Conservation (phyloP, 306 rosid genomes). For the Rosa multiflora region DNA sequence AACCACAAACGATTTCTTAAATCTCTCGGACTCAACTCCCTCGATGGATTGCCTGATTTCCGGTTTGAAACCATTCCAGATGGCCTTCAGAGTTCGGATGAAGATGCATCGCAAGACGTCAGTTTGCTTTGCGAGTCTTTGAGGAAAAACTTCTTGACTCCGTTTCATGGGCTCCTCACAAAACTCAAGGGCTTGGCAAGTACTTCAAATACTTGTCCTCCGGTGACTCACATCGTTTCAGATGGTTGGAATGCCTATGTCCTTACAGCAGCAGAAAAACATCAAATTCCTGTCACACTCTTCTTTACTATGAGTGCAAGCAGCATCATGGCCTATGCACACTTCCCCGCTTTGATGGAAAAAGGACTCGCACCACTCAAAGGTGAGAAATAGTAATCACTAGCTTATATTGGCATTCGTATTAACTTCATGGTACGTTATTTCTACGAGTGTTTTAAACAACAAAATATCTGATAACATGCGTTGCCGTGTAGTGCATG, state of each 20-base stretch:
- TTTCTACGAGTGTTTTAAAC: not conserved
- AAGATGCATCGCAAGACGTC: not conserved
- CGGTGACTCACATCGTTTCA: constrained; percentile 6
- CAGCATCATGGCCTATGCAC: not conserved
- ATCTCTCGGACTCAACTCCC: constrained; percentile 2
- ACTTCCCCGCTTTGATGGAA: not conserved
- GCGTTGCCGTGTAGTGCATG: too few species aligned
- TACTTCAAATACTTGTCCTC: not conserved
- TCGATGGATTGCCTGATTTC: constrained; percentile 2
- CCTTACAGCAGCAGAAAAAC: constrained; percentile 2
- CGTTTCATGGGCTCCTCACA: not conserved
- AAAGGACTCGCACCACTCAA: constrained; percentile 17
- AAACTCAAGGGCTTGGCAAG: not conserved
- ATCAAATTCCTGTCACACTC: constrained; percentile 2
- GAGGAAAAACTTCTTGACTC: not conserved
- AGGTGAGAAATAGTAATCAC: constrained; percentile 6
- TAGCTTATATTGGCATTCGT: not conserved
- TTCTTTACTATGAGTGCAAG: not conserved
- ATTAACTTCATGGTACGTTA: not conserved
- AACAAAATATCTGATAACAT: too few species aligned
- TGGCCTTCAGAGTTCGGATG: not conserved
- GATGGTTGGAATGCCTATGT: constrained; percentile 7
- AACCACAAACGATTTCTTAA: constrained; percentile 17
- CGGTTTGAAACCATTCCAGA: constrained; percentile 15
- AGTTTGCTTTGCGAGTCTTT: not conserved